Evolutionary conservation across 2,329 filamentous ascomycete species (phyloP).

Genomic region (Aspergillus ruber): DNA sequence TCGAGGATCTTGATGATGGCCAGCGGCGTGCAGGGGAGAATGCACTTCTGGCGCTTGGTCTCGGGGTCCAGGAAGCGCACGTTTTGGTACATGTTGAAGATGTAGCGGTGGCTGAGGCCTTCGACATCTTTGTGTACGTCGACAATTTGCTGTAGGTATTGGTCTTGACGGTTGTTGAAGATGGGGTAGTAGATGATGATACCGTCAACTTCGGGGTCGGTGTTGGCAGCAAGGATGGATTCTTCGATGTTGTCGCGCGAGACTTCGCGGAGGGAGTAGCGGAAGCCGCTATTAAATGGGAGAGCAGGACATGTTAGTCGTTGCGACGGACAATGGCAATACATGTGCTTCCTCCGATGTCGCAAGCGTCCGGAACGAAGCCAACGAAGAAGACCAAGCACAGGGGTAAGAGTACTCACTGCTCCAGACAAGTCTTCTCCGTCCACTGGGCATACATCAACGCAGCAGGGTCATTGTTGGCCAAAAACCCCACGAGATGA

Average conservation of each 20-base stretch:
- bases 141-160: slow-evolving; percentile 92
- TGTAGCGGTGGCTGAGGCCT: slow-evolving; percentile 84
- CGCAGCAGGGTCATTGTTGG: slow-evolving; percentile 84
- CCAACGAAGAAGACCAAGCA: slow-evolving; percentile 6
- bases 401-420: slow-evolving; percentile 55
- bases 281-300: slow-evolving; percentile 63
- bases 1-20: slow-evolving; percentile 97
- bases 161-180: slow-evolving; percentile 83
- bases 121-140: slow-evolving; percentile 90
- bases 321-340: slow-evolving; percentile 8
- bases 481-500: slow-evolving; percentile 81
- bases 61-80: slow-evolving; percentile 78
- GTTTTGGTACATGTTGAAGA: slow-evolving; percentile 99
- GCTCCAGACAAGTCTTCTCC: slow-evolving; percentile 89
- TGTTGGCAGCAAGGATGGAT: slow-evolving; percentile 76
- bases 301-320: slow-evolving; percentile 8
- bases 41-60: slow-evolving; percentile 68
- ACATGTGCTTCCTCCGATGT: slow-evolving; percentile 9
- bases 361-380: slow-evolving; percentile 6
- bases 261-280: slow-evolving; percentile 76
- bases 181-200: slow-evolving; percentile 99
- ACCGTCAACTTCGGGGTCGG: slow-evolving; percentile 67
- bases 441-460: slow-evolving; percentile 96
- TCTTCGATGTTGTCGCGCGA: slow-evolving; percentile 87
- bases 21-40: slow-evolving; percentile 90